Evolutionary conservation across 2,329 filamentous ascomycete genomes (phyloP), one percentile per base, ranked within the genome.

Genomic region (Aureobasidium pullulans): DNA sequence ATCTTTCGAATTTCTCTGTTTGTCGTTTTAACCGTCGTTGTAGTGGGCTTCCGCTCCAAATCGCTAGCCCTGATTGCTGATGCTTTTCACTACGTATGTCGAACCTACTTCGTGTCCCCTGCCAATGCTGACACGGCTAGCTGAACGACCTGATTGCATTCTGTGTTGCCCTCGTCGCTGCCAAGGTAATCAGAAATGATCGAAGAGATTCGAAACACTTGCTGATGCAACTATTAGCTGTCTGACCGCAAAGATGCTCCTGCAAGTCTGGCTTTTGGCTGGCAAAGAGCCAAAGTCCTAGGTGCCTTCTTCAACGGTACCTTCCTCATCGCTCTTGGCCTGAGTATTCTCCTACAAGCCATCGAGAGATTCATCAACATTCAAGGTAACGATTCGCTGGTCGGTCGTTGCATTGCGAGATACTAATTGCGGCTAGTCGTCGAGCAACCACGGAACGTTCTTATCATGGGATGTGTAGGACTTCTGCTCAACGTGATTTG

Each of bases 231-330:
- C 11, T 19, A 7, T 39, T 23, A 40, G 84, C 72, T 86, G 60
- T 79, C 84, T 19, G 80, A 86, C 63, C 74, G 78, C 43, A 74
- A 76, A 46, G 72, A 80, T 5, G 81, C 81, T 1, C 85, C 86
- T 0, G 76, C 81, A 62, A 77, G 76, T 9, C 76, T 88, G 15
- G 83, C 87, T 0, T 91, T 88, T 64, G 88, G 88, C n/a, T 91
- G 87, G 87, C 85, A 88, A 60, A 80, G 88, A 34, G 86, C 87
- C 15, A 81, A 83, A n/a, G 71, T 90, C 1, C 76, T 92, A 0
- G 88, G 88, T 5, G 86, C 87, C 23, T 92, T 92, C 71, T 92
- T 91, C 78, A 92, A 92, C 66, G 88, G 88, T 13, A 84, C 86
- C 1, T 88, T 92, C 61, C 78, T 92, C 1, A 71, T 90, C 15